Conservation (phyloP, 768 basidiomycete species). For the Pleurotus cornucopiae region DNA sequence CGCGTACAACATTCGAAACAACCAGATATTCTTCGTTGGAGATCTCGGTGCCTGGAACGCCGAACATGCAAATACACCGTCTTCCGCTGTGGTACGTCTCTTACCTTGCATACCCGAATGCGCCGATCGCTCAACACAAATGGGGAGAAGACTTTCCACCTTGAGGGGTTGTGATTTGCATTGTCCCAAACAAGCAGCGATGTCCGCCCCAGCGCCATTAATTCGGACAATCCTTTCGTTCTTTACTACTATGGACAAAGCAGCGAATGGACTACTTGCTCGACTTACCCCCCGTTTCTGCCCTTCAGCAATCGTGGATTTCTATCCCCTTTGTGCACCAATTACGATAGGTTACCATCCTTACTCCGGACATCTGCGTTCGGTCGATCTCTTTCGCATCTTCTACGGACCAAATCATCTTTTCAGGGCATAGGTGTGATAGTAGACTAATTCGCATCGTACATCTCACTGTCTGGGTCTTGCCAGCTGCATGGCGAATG, state of each 20-base stretch:
- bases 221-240: too few species aligned
- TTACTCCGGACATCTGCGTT: too few species aligned
- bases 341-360: too few species aligned
- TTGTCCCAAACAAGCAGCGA: not conserved
- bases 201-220: not conserved
- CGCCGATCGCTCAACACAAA: not conserved
- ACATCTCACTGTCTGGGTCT: too few species aligned
- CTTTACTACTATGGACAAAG: not conserved
- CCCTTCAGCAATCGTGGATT: too few species aligned
- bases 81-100: constrained; percentile 2
- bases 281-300: not conserved
- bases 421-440: too few species aligned
- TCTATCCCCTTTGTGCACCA: too few species aligned
- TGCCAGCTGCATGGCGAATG: too few species aligned
- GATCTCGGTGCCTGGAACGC: constrained; percentile 36
- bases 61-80: constrained; percentile 14
- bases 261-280: not conserved
- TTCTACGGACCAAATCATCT: too few species aligned
- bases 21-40: constrained; percentile 39
- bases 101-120: not conserved
- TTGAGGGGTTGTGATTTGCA: not conserved
- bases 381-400: too few species aligned
- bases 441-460: too few species aligned
- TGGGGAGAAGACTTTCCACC: not conserved
- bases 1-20: constrained; percentile 35